Evolutionary conservation across 768 basidiomycete species (phyloP).

Genomic region (Lentinula guzmanii): DNA sequence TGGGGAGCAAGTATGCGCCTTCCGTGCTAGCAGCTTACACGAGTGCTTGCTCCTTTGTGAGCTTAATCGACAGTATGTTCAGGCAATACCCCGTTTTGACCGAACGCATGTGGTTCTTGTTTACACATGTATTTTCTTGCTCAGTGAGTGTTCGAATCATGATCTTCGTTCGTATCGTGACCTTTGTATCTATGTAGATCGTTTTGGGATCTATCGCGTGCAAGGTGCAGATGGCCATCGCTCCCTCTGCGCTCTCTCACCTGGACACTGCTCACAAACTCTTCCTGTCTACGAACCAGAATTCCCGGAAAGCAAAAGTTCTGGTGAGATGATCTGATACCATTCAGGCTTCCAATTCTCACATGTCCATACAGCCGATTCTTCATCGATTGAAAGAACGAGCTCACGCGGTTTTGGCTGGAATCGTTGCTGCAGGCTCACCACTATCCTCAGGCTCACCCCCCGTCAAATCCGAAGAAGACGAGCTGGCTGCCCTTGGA

Average conservation of each 20-base stretch:
- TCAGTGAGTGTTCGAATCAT: conserved; percentile 34
- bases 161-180: conserved; percentile 1
- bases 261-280: conserved; percentile 57
- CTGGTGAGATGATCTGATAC: conserved; percentile 35
- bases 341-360: background rate
- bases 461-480: conserved; percentile 52
- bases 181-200: conserved; percentile 33
- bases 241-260: conserved; percentile 61
- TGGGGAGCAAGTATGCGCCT: conserved; percentile 62
- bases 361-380: conserved; percentile 40
- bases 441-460: conserved; percentile 15
- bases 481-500: conserved; percentile 54
- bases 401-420: conserved; percentile 37
- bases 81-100: conserved; percentile 62
- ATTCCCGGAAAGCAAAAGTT: conserved; percentile 49
- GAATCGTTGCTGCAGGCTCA: conserved; percentile 1
- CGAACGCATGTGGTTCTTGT: conserved; percentile 68
- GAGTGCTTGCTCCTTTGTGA: conserved; percentile 66
- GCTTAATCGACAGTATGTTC: conserved; percentile 56
- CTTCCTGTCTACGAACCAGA: conserved; percentile 50
- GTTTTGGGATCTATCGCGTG: conserved; percentile 65
- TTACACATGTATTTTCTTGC: conserved; percentile 70
- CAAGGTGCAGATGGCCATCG: conserved; percentile 57
- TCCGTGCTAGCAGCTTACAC: conserved; percentile 66
- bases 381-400: conserved; percentile 50